Evolutionary conservation across 2,329 filamentous ascomycete genomes (phyloP), one percentile per base, ranked within the genome.

Genomic region (Pseudogymnoascus sp.): DNA sequence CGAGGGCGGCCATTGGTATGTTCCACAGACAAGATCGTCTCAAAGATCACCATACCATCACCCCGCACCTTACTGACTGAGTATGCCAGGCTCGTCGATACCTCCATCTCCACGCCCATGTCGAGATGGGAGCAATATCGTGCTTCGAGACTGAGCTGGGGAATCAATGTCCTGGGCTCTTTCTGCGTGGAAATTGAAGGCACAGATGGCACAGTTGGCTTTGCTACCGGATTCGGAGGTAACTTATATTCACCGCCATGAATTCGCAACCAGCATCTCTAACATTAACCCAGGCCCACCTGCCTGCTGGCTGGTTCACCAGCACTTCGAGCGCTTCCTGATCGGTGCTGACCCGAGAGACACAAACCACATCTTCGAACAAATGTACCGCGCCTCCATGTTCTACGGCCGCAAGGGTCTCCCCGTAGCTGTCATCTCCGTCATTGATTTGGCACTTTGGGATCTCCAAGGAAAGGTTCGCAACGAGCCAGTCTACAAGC

Each of bases 371-470:
- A 81, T 97, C 31, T 97, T 96, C 74, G 93, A 97, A 80, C 92
- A 96, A 76, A 96, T 97, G 93, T 97, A 96, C 80, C 87, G 92
- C 66, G 90, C 84, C 1, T 96, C 92, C 69, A 96, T 96, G 90
- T 97, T 96, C 81, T 97, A 97, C 74, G 93, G 93, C 67, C 88
- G 93, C 69, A 97, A 97, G 77, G 93, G 93, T 57, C 85, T 97
- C 1, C 90, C 93, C 1, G 85, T 93, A 10, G 93, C 93, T 62
- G 89, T 96, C 72, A 97, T 97, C 73, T 96, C 92, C 1, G 93
- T 96, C 68, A 95, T 97, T 72, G 93, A 97, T 73, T 83, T 97
- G 48, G 93, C 93, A 4, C 78, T 97, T 43, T 97, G 93, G 93
- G 93, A 97, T 79, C 81, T 97, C 45, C 79, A 96, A 4, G 93